Base-by-base conservation (phyloP, 345 rosid genomes). In the Eucalyptus marginata region DNA sequence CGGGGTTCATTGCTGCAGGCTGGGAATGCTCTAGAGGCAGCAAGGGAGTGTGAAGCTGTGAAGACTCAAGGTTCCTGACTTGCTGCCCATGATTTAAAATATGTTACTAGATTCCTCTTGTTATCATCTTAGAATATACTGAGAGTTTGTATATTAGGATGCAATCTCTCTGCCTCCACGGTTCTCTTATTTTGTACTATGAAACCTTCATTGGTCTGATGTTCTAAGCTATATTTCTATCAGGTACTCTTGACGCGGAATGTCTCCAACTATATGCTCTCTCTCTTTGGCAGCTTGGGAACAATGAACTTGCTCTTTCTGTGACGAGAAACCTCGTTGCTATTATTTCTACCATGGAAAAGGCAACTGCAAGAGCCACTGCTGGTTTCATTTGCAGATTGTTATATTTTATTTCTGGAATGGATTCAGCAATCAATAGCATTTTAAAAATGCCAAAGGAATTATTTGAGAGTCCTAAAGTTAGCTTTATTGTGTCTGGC, bases 201-300 rank as follows among this genome's bases (percentile, higher is more conserved):
- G 40, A 24, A 36, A 36, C 58, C 22, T 85, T 89, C 18, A 86
- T 66, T 87, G 24, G 46, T 68, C 31, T 24, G 79, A 88, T 51
- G 89, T 20, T 71, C 62, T 33, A 58, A 25, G 88, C 54, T 88
- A 88, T 85, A 31, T 56, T 25, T 88, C 86, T 90, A 92, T 44
- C 88, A 97, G 97, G 98, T 90, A 89, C 93, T 93, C 98, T 96
- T 88, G 97, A 95, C 88, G 92, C 91, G 1, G 94, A 94, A 94
- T 94, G 94, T 51, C 92, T 97, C 92, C 98, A 97, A 91, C 90
- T 97, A 90, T 95, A 97, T 94, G 98, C 98, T 88, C 90, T 94
- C 90, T 95, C 97, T 89, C 89, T 98, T 87, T 98, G 99, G 98
- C 90, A 95, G 93, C 94, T 93, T 92, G 99, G 98, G 88, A 93